Base-by-base conservation (phyloP, 345 rosid genomes). In the Pistacia vera region DNA sequence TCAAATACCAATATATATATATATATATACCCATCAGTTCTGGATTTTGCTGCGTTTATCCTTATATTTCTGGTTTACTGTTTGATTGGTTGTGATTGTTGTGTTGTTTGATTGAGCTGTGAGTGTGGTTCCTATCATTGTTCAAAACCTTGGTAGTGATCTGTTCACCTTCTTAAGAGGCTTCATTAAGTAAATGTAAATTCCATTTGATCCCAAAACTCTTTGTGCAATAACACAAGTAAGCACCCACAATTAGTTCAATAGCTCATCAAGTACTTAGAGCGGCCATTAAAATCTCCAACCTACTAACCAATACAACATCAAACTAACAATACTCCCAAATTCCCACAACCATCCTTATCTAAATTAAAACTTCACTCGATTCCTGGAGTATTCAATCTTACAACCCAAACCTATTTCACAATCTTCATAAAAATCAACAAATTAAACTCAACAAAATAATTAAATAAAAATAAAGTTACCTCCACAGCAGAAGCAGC, bases 401-500 rank as follows among this genome's bases (percentile, higher is more conserved):
- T 8, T 41, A 41, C 6, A 41, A 41, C 46, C 46, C 5, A 41
- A 41, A 6, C 8, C 46, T 41, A 41, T 0, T 41, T 41, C 46
- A 41, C 46, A 6, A 41, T 41, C 8, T 41, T 8, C 46, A 41
- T 41, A 41, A 1, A 3, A 12, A 48, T 11, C 55, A 9, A 17
- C 4, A 55, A 72, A 48, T 48, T 3, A 33, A 48, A 11, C 38
- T n/a, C n/a, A 28, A 41, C 3, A 0, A 46, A 66, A 11, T 63
- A 56, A 69, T 46, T 41, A 41, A 41, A 44, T 35, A 20, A 61
- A 22, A 49, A 49, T 28, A 10, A 36, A 22, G 49, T 8, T 58
- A 89, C 92, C 93, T 86, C 87, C 96, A 73, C 82, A 82, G 79
- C 89, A 83, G 86, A 85, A 85, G 70, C 90, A 88, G 51, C 90